Evolutionary conservation across 148 eudicot genomes (phyloP).

Genomic region (Simmondsia chinensis): DNA sequence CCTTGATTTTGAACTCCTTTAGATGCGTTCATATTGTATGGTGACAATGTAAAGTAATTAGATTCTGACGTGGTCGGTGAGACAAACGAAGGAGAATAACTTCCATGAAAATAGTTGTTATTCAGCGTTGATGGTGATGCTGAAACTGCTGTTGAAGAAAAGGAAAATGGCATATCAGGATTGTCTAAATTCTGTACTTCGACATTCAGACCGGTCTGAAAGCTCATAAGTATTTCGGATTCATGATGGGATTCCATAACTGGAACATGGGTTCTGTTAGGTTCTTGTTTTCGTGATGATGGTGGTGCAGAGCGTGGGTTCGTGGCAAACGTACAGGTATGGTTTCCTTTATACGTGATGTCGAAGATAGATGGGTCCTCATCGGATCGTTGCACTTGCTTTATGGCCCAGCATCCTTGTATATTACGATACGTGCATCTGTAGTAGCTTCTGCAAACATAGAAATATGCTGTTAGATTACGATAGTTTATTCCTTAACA

Average conservation of each 20-base stretch:
- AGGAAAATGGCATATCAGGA: constrained; percentile 31
- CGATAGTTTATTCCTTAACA: too few species aligned
- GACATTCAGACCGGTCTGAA: constrained; percentile 35
- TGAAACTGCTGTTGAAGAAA: constrained; percentile 21
- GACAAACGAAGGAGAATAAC: constrained; percentile 25
- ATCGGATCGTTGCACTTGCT: constrained; percentile 83
- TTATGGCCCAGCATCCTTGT: constrained; percentile 57
- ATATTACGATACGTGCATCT: constrained; percentile 72
- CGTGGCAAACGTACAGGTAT: constrained; percentile 40
- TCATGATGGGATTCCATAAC: constrained; percentile 19
- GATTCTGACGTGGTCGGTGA: constrained; percentile 60
- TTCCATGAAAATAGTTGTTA: constrained; percentile 21
- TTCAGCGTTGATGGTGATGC: constrained; percentile 18
- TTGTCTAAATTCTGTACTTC: constrained; percentile 26
- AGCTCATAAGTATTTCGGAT: constrained; percentile 25
- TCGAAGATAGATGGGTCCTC: constrained; percentile 58
- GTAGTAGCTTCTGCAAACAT: constrained; percentile 48
- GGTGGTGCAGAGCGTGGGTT: constrained; percentile 27
- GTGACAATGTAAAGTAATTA: too few species aligned
- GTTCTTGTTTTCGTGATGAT: constrained; percentile 27
- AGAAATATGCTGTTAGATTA: constrained; percentile 14
- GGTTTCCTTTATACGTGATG: constrained; percentile 70
- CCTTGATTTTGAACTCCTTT: too few species aligned
- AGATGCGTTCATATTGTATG: too few species aligned
- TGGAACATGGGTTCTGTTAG: constrained; percentile 10